Base-by-base conservation (phyloP, 129 eudicot species). In the Cynara cardunculus region DNA sequence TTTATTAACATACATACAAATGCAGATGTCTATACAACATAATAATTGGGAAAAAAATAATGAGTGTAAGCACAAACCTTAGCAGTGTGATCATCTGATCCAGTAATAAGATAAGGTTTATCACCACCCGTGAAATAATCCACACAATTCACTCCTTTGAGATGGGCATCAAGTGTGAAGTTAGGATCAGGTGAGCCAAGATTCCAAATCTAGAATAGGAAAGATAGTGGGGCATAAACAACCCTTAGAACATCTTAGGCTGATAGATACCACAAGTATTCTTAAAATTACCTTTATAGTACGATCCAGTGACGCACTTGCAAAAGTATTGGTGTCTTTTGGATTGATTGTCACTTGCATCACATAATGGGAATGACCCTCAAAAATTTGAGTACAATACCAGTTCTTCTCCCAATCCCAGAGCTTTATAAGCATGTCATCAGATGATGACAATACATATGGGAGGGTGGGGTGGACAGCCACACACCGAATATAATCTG, bases 341-440 rank as follows among this genome's bases (percentile, higher is more conserved):
- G 99, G 97, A 78, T 95, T 92, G 84, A 95, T 92, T 22, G 97
- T 92, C 74, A 95, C 99, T 90, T 95, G 97, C 99, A 95, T 95
- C 76, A 95, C 97, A 85, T 95, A 95, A 80, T 95, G 99, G 59
- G 99, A 92, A 84, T 95, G 99, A 27, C 97, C 99, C 85, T 95
- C 99, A 74, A 95, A 95, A 25, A 92, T 90, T 88, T 95, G 99
- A 82, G 94, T 90, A 78, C 99, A 95, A 35, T 76, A 44, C 97
- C 97, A 95, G 25, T 89, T 94, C 77, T 92, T 95, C 70, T 95
- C 99, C 99, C 99, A 95, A 78, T 95, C 97, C 99, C 99, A 95
- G 25, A 95, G 97, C 93, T 92, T 95, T 80, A 95, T 92, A 75
- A 90, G 97, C 97, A 92, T 90, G 89, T 95, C 99, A 86, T 95